These are phyloP conservation scores for Desmodesmus armatus DNA, from an alignment of 139 green algal genomes.

Conservation along the genomic window DNA sequence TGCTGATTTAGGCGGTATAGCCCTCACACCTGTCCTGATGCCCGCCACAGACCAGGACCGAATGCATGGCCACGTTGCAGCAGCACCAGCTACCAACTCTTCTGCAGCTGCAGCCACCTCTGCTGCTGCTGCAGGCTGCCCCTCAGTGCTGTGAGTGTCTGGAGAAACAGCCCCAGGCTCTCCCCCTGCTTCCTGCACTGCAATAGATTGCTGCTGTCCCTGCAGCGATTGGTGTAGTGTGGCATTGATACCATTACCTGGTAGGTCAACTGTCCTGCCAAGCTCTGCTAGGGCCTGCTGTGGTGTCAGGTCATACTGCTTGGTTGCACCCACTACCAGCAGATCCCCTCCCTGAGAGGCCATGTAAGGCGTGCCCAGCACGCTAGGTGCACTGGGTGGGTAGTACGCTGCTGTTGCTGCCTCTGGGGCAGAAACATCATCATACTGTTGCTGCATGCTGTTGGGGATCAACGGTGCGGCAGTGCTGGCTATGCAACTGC, in stretches of 20 bases:
- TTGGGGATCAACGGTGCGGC: neutral
- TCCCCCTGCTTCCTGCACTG: too few relatives aligned
- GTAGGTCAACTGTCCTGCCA: neutral
- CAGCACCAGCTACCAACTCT: constrained; percentile 53
- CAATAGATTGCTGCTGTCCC: constrained; percentile 23
- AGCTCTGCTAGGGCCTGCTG: constrained; percentile 58
- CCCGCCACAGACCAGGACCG: constrained; percentile 54
- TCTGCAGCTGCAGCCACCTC: constrained; percentile 19
- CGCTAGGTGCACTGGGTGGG: constrained; percentile 63
- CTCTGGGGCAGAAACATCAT: neutral
- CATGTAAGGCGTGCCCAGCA: constrained; percentile 85
- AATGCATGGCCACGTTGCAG: constrained; percentile 65
- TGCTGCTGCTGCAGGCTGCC: neutral
- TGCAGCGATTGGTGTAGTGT: neutral
- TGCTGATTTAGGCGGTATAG: constrained; percentile 69
- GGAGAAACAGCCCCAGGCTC: neutral
- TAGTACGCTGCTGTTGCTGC: constrained; percentile 18
- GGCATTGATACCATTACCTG: neutral
- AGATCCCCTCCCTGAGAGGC: constrained; percentile 56
- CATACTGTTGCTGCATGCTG: neutral
- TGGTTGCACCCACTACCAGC: constrained; percentile 81
- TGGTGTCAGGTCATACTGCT: constrained; percentile 62
- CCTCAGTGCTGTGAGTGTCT: neutral
- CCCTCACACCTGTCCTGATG: constrained; percentile 77
- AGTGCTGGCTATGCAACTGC: too few relatives aligned